These are phyloP conservation scores for Leishmania tropica DNA, from an alignment of 208 protist genomes.

Conservation along the genomic window DNA sequence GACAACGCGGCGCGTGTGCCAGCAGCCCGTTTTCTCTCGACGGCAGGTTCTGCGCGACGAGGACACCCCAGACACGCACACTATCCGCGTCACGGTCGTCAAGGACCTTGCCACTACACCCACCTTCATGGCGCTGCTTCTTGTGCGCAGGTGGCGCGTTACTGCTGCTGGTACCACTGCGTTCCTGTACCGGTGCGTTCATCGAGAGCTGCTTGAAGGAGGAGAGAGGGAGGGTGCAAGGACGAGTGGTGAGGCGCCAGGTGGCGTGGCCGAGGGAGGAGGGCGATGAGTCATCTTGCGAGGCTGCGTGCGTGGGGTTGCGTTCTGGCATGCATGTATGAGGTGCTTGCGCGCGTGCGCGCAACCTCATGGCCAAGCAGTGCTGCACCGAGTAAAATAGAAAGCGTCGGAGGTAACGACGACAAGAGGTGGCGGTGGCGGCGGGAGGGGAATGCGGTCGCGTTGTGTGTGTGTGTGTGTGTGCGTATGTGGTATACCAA, in stretches of 20 bases:
- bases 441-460: too few species aligned
- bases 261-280: neutral
- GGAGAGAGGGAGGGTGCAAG: too few species aligned
- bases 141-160: neutral
- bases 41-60: conserved; percentile 21
- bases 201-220: neutral
- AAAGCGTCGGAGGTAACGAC: neutral
- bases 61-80: conserved; percentile 35
- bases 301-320: too few species aligned
- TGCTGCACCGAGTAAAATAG: neutral
- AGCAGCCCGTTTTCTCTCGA: conserved; percentile 34
- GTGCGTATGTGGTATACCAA: neutral
- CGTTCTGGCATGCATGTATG: too few species aligned
- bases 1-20: conserved; percentile 7
- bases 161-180: neutral
- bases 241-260: neutral
- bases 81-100: neutral
- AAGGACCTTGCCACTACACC: neutral
- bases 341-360: too few species aligned
- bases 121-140: neutral
- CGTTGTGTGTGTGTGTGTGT: neutral
- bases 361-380: neutral
- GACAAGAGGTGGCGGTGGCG: too few species aligned
- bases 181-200: neutral
- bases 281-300: neutral